Conservation (phyloP, 1,284 basidiomycete genomes). For the Microbotryum saponariae region DNA sequence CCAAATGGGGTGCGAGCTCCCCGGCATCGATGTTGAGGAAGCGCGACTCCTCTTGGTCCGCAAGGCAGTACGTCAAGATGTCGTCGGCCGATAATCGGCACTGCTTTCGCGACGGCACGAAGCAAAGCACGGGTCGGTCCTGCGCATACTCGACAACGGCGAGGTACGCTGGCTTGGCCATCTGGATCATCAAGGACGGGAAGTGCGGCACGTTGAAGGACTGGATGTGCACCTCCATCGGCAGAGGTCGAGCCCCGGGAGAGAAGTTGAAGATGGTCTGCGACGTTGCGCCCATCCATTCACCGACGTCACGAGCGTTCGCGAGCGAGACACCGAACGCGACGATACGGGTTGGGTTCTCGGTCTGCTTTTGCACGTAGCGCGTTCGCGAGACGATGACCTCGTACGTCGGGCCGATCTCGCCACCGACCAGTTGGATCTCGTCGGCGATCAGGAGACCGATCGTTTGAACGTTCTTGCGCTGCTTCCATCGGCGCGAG, state of each 20-base stretch:
- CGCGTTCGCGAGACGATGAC: slow-evolving; percentile 88
- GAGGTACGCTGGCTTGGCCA: slow-evolving; percentile 97
- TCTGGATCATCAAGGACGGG: slow-evolving; percentile 95
- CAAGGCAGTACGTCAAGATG: slow-evolving; percentile 77
- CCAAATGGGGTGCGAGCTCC: slow-evolving; percentile 80
- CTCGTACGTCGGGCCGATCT: slow-evolving; percentile 92
- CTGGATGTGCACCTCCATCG: slow-evolving; percentile 95
- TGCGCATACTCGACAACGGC: slow-evolving; percentile 83
- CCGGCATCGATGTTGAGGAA: slow-evolving; percentile 84
- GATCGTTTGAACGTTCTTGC: slow-evolving; percentile 92
- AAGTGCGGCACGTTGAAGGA: slow-evolving; percentile 94
- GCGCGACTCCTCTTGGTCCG: slow-evolving; percentile 72
- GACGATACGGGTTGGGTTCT: slow-evolving; percentile 81
- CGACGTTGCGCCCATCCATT: slow-evolving; percentile 92
- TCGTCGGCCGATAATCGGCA: slow-evolving; percentile 89
- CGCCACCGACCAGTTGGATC: slow-evolving; percentile 78
- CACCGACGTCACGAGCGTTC: slow-evolving; percentile 92
- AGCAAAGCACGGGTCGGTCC: slow-evolving; percentile 79
- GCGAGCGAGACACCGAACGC: slow-evolving; percentile 89
- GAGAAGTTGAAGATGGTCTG: slow-evolving; percentile 98
- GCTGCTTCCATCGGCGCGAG: slow-evolving; percentile 90
- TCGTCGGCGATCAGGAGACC: slow-evolving; percentile 92
- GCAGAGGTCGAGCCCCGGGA: slow-evolving; percentile 84
- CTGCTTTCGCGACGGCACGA: slow-evolving; percentile 89
- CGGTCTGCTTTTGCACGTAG: slow-evolving; percentile 92